phyloP scores from a whole-genome alignment of 2,329 filamentous ascomycete genomes.

The Gyromitra esculenta region DNA sequence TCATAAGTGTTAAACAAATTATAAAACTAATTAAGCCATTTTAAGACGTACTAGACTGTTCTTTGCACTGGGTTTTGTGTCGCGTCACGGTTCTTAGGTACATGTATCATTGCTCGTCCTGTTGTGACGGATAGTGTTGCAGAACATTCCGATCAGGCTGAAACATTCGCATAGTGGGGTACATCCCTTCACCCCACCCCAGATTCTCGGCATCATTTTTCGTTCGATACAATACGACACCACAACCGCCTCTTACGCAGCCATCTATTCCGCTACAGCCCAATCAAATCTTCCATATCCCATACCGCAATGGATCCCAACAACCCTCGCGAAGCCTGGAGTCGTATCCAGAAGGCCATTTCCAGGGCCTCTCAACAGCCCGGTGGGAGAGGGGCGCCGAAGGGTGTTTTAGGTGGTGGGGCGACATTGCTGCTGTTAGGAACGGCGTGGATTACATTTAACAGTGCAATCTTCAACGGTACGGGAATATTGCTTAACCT shows the following conservation, averaged over 20 bases:
- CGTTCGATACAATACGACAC: slow-evolving; percentile 12
- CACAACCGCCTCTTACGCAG: slow-evolving; percentile 27
- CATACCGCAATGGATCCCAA: slow-evolving; percentile 56
- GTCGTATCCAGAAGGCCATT: slow-evolving; percentile 71
- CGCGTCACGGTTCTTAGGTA: too few species aligned
- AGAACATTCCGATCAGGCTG: slow-evolving; percentile 20
- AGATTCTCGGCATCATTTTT: slow-evolving; percentile 45
- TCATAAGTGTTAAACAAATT: too few species aligned
- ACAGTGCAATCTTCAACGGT: slow-evolving; percentile 77
- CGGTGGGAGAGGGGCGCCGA: slow-evolving; percentile 65
- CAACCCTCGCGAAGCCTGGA: slow-evolving; percentile 74
- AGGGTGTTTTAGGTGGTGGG: slow-evolving; percentile 67
- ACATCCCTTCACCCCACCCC: slow-evolving; percentile 43
- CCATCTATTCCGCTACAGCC: slow-evolving; percentile 15
- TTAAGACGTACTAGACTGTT: too few species aligned
- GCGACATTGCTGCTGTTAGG: slow-evolving; percentile 67
- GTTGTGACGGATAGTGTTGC: neutral
- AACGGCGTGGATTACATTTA: slow-evolving; percentile 67
- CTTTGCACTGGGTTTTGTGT: too few species aligned
- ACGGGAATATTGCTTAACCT: slow-evolving; percentile 55
- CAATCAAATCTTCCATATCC: slow-evolving; percentile 18
- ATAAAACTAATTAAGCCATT: too few species aligned
- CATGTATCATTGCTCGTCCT: neutral
- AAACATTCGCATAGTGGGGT: slow-evolving; percentile 43
- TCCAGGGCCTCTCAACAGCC: slow-evolving; percentile 60